Conservation (phyloP, 805 yeast genomes). For the Saturnispora galanensis region DNA sequence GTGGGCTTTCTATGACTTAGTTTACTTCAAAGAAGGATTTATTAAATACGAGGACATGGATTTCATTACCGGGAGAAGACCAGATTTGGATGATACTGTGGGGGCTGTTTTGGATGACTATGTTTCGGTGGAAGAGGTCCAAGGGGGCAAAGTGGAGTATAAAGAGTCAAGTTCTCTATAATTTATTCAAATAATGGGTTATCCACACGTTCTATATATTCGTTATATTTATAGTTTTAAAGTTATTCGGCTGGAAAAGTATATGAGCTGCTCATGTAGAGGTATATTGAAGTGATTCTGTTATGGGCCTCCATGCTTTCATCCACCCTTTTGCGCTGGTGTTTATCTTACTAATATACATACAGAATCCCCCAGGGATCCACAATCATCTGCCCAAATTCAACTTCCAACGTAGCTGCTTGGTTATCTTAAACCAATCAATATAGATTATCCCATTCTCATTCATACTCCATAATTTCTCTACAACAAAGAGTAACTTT, state of each 20-base stretch:
- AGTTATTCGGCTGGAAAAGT: no score
- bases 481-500: conserved; percentile 21
- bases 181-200: no score
- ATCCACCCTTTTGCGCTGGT: no score
- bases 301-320: no score
- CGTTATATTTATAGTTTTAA: no score
- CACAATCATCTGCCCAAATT: conserved; percentile 17
- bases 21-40: conserved; percentile 18
- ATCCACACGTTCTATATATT: no score
- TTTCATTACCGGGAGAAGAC: conserved; percentile 42
- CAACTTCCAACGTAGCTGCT: conserved; percentile 29
- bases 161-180: no score
- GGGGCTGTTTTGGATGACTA: conserved; percentile 10
- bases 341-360: neutral
- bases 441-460: conserved; percentile 26
- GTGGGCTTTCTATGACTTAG: conserved; percentile 20
- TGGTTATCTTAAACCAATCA: conserved; percentile 33
- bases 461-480: conserved; percentile 30
- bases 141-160: no score
- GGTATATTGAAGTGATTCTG: no score
- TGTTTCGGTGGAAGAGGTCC: neutral
- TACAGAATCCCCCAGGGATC: neutral
- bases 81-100: conserved; percentile 18
- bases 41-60: conserved; percentile 36
- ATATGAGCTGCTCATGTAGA: no score